A percentile compares a stretch with the other conserved stretches of the same genome.
Conservation (phyloP, 495 filamentous ascomycete species). For the Glarea lozoyensis region DNA sequence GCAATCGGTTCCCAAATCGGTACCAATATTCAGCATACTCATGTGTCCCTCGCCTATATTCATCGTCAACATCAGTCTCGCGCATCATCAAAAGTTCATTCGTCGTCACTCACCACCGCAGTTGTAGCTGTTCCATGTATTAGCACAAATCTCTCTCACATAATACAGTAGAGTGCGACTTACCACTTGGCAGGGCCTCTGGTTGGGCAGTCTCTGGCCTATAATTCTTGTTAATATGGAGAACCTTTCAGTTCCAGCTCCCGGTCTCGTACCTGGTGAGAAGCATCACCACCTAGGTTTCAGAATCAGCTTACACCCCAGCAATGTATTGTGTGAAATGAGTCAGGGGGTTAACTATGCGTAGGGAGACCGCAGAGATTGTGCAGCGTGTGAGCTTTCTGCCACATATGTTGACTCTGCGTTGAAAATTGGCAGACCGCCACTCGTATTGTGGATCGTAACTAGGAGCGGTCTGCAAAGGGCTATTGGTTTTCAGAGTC, state of each 20-base stretch:
- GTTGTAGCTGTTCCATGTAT: conserved; percentile 53
- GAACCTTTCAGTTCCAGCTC: not conserved
- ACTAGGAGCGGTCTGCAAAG: too few species aligned
- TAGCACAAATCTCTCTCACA: conserved; percentile 17
- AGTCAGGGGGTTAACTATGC: too few species aligned
- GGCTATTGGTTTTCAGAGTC: too few species aligned
- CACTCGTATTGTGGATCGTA: not conserved
- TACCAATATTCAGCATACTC: conserved; percentile 44
- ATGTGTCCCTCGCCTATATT: conserved; percentile 57
- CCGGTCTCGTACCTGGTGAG: conserved; percentile 58
- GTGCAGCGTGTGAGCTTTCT: too few species aligned
- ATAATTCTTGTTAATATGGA: conserved; percentile 9
- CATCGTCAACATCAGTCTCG: conserved; percentile 38
- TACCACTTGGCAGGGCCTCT: conserved; percentile 88
- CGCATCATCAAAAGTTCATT: conserved; percentile 10
- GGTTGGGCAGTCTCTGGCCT: conserved; percentile 83
- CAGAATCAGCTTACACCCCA: conserved; percentile 12
- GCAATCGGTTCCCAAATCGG: conserved; percentile 5
- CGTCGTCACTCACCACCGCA: conserved; percentile 52
- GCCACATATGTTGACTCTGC: not conserved
- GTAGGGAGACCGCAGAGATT: too few species aligned
- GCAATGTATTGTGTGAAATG: not conserved
- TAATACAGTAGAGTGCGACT: conserved; percentile 13
- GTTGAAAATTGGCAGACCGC: conserved; percentile 1
- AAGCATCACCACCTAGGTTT: conserved; percentile 58